Base-by-base conservation (phyloP, 164 flowering plant genomes). In the Vitis rotundifolia region DNA sequence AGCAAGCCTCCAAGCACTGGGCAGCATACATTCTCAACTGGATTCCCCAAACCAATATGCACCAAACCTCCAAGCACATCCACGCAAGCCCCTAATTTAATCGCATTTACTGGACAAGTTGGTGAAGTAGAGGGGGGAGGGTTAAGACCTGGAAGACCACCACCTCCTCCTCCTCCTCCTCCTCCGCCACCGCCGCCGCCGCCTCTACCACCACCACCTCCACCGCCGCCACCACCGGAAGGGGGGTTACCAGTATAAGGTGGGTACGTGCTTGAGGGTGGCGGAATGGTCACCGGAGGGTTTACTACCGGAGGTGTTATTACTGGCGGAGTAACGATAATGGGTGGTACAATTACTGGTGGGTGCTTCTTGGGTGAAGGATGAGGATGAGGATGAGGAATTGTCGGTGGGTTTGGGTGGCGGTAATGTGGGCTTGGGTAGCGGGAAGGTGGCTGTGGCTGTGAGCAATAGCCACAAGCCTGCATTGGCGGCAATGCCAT, bases 51-150 rank as follows among this genome's bases (percentile, higher is more conserved):
- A 44, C 93, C 94, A 10, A 93, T 61, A 68, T 93, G 97, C 74
- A 93, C 86, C 79, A 91, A 67, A 10, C 98, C 98, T 29, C 95
- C 93, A 3, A 93, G 80, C 52, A 93, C 86, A 71, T 93, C 98
- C 56, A 91, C 75, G 71, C 98, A 93, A 2, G 83, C 75, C 70
- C 97, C 97, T 66, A 93, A 71, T 70, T 91, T 91, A n/a, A 93
- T 71, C 12, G 91, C 89, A 67, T 93, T 73, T 2, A 91, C 87
- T 0, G 97, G 97, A 67, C 97, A 93, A 15, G 82, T 87, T 14
- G 80, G 63, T 15, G 60, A 64, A 0, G 84, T 71, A 0, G 85
- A 18, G 0, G 87, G 83, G 3, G 91, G 83, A 13, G 84, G 83
- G 11, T 31, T 73, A 18, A 28, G 1, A 8, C 84, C 76, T 22